Evolutionary conservation across 257 asterid genomes (phyloP), one percentile per base, ranked within the genome.

Genomic region (Nicotiana attenuata): DNA sequence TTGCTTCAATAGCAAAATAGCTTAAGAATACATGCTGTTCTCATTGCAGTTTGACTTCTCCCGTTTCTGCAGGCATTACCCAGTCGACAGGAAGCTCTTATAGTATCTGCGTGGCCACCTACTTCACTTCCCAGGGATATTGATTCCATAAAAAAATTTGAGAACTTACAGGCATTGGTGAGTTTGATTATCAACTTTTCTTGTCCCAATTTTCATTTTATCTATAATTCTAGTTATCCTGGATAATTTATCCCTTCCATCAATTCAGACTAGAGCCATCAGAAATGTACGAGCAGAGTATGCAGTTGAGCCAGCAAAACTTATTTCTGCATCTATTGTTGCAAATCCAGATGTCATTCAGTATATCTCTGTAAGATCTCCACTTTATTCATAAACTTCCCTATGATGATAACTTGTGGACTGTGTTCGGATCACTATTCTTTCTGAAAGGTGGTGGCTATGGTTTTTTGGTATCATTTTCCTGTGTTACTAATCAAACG

Each of bases 231-330:
- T 28, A 28, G 55, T 47, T 45, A 31, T 59, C 82, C 20, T 38
- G 55, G 55, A 78, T 33, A 63, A n/a, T 60, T 26, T 28, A 10
- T 65, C 65, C 20, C 19, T 65, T 80, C 47, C 53, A 10, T 83
- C 81, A 75, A 75, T 65, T 81, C 84, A 96, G 99, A 94, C 97
- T 3, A 92, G 96, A 89, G 97, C 98, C 82, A 92, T 96, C 79
- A 91, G 99, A 81, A 96, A 96, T 89, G 97, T 97, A 60, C 89
- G 99, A 80, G 97, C 99, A 61, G 99, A 96, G 91, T 96, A 96
- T 86, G 92, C 97, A 67, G 99, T 94, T 82, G 99, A 96, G 87
- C 97, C 99, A 86, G 97, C 92, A 77, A 91, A 90, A 85, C 94
- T 89, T 45, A 96, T 96, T 78, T 92, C 98, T 83, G 97, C 96